Evolutionary conservation across 2,329 filamentous ascomycete genomes (phyloP), one percentile per base, ranked within the genome.

Genomic region (Colletotrichum higginsianum): DNA sequence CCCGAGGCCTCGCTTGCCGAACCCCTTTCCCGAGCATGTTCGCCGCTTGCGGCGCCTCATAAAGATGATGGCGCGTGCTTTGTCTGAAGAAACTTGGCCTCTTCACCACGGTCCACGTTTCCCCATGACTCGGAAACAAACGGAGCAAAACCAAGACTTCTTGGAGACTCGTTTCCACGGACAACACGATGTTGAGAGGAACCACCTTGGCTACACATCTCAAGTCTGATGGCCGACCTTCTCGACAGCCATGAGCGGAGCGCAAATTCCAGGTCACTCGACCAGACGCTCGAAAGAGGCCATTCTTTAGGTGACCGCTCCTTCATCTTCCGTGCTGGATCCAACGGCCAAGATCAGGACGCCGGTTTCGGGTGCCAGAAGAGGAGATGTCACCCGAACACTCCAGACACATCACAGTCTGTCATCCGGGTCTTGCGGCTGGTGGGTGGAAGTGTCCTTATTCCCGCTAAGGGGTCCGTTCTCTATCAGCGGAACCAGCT

Each of bases 401-500:
- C 18, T 42, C 38, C 50, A 21, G 49, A 68, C 53, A 71, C 35
- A 62, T 40, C 42, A 8, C 38, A 46, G 46, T 56, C 49, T 8
- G 55, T n/a, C 62, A 66, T 42, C 44, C 7, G 15, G 18, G 49
- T 21, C 12, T n/a, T 52, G 35, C 49, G 46, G 35, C 56, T 61
- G 55, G 42, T 38, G 58, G 30, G 42, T 23, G 46, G 30, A 52
- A 56, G 26, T 11, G 12, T 42, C 30, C 40, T 67, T 53, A 53
- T 71, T 63, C 26, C 35, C 57, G 64, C 38, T 35, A 23, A 38
- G 26, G 26, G 53, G 50, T 42, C 46, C 46, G 57, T 63, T 16
- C 58, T 53, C 52, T 49, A n/a, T 60, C 65, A 60, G 65, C 68
- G 65, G 58, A 68, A 52, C 55, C 67, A 11, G 35, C 42, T n/a